Base-by-base conservation (phyloP, 306 rosid genomes). In the barrel medic (Medicago truncatula) region DNA sequence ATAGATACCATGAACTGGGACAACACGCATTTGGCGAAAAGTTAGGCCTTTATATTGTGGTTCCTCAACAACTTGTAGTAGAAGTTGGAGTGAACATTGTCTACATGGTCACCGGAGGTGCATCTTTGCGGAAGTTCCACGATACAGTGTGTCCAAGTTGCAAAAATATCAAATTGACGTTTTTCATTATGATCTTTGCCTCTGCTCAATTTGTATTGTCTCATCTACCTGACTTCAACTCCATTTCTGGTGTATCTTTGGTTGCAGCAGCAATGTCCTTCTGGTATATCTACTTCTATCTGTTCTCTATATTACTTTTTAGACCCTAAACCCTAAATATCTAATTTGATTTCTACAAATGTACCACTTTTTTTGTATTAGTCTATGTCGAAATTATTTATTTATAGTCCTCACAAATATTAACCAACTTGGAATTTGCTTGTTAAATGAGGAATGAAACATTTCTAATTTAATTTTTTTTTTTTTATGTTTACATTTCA, bases 21-120 rank as follows among this genome's bases (percentile, higher is more conserved):
- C 98, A 93, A 20, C 56, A 89, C 52, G 96, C 92, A 7, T 93
- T 93, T 34, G 97, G 98, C 7, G 85, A 91, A 74, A 93, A 89
- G 76, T 86, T 93, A 2, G 97, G 97, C 0, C 90, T 93, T 9
- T 93, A 83, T 14, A 89, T 93, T 65, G 98, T 91, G 84, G 93
- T 89, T 12, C 98, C 98, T 20, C 97, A 89, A 71, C 97, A 93
- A 49, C 86, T 91, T 14, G 72, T 93, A 6, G 87, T 86, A 21
- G 88, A 87, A 78, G 68, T 91, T 36, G 89, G 87, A 3, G 89
- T 88, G 6, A 60, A 88, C 81, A 88, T 91, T 34, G 84, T 93
- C 6, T 93, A 89, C 40, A 91, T 91, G 98, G 93, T 93, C 56
- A 89, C 92, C 0, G 93, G 97, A 14, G 98, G 98, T 36, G 60